These are phyloP conservation scores for Protomyces inundatus DNA, from an alignment of 1,139 yeast species.

Conservation along the genomic window DNA sequence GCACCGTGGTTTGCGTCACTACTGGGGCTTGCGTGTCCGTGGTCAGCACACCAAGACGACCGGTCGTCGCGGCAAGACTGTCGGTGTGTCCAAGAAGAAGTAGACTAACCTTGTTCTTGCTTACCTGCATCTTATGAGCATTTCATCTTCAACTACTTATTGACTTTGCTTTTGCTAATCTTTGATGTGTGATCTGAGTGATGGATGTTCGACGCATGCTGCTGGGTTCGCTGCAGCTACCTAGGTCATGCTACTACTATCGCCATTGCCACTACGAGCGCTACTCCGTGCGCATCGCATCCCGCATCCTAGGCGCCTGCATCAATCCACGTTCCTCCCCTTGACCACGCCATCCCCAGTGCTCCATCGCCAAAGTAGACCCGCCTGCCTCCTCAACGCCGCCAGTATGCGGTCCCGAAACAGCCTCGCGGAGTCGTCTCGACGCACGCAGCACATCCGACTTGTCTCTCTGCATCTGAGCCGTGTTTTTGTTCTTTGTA, in stretches of 20 bases:
- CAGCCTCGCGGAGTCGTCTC: no score
- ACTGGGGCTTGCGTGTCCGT: conserved; percentile 86
- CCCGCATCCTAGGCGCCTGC: neutral
- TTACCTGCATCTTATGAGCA: neutral
- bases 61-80: conserved; percentile 79
- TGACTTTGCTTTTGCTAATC: no score
- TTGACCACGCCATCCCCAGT: no score
- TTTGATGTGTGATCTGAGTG: neutral
- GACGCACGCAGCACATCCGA: no score
- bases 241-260: neutral
- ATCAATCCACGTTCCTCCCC: no score
- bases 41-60: conserved; percentile 94
- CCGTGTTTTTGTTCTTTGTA: no score
- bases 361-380: no score
- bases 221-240: neutral
- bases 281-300: neutral
- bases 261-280: neutral
- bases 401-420: no score
- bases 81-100: conserved; percentile 43
- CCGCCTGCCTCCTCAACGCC: no score
- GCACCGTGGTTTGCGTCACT: conserved; percentile 99
- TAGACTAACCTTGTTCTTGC: conserved; percentile 27
- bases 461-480: no score
- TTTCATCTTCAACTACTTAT: no score
- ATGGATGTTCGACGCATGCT: neutral